Evolutionary conservation across 1,139 yeast genomes (phyloP).

Genomic region (Yamadazyma trypodendri): DNA sequence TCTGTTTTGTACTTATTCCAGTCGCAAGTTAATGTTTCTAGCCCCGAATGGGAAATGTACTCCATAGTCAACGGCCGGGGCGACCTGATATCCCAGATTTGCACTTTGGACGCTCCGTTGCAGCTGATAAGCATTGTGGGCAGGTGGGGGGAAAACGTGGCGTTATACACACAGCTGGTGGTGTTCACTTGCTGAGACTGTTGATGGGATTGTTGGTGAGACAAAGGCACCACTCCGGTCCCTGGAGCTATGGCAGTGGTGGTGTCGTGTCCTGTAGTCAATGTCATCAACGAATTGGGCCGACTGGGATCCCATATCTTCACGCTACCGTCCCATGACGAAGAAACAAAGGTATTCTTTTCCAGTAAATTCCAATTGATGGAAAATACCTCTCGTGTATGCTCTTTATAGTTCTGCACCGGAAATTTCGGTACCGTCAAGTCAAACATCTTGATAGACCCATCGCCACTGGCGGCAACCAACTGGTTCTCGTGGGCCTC

Average conservation of each 20-base stretch:
- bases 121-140: constrained; percentile 71
- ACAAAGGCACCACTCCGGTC: constrained; percentile 30
- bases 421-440: constrained; percentile 67
- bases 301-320: constrained; percentile 72
- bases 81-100: constrained; percentile 81
- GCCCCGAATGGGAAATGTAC: constrained; percentile 71
- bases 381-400: constrained; percentile 80
- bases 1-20: constrained; percentile 87
- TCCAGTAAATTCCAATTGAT: constrained; percentile 86
- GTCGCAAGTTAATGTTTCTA: constrained; percentile 79
- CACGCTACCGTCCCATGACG: constrained; percentile 92
- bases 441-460: constrained; percentile 81
- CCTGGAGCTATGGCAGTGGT: constrained; percentile 24
- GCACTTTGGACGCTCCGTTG: constrained; percentile 75
- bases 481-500: constrained; percentile 87
- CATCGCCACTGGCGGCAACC: constrained; percentile 85
- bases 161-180: constrained; percentile 68
- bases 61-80: constrained; percentile 62
- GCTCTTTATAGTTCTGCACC: constrained; percentile 75
- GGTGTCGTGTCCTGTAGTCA: constrained; percentile 36
- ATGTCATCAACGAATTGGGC: constrained; percentile 57
- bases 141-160: constrained; percentile 83
- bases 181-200: constrained; percentile 28
- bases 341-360: constrained; percentile 66
- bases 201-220: constrained; percentile 28